phyloP scores from a whole-genome alignment of 2,329 filamentous ascomycete species.

The Leptosphaerulina australis region DNA sequence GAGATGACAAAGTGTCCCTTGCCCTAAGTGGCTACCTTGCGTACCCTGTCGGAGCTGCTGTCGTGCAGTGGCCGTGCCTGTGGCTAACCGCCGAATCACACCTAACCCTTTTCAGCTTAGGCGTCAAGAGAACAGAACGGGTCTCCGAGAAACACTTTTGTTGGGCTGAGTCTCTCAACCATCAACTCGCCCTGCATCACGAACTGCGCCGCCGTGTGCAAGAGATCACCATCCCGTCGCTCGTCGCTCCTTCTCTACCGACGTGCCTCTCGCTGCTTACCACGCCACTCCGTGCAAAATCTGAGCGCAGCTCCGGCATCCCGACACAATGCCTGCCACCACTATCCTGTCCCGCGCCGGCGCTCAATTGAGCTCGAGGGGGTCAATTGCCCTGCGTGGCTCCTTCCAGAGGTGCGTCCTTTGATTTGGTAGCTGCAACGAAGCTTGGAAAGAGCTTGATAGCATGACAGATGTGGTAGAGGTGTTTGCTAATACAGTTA shows the following conservation, averaged over 20 bases:
- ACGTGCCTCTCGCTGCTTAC: slow-evolving; percentile 27
- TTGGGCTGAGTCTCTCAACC: slow-evolving; percentile 37
- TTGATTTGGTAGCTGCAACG: slow-evolving; percentile 19
- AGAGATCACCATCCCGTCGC: slow-evolving; percentile 18
- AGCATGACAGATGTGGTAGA: too few species aligned
- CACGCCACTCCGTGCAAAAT: slow-evolving; percentile 21
- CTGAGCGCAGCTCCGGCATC: slow-evolving; percentile 37
- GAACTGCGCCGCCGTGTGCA: slow-evolving; percentile 14
- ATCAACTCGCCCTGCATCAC: slow-evolving; percentile 22
- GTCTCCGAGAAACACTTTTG: slow-evolving; percentile 36
- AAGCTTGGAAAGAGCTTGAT: slow-evolving; percentile 1
- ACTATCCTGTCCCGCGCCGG: slow-evolving; percentile 54
- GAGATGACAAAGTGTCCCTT: slow-evolving; percentile 15
- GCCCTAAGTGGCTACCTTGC: slow-evolving; percentile 19
- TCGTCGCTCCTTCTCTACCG: slow-evolving; percentile 28
- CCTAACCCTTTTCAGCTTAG: slow-evolving; percentile 25
- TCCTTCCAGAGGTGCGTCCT: slow-evolving; percentile 49
- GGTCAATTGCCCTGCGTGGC: slow-evolving; percentile 53
- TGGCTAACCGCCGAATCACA: background rate
- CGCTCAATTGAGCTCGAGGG: slow-evolving; percentile 51
- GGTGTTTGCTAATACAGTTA: slow-evolving; percentile 39
- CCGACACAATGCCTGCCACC: slow-evolving; percentile 61
- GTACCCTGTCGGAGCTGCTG: slow-evolving; percentile 24
- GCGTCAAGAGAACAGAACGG: slow-evolving; percentile 4
- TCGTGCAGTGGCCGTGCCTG: background rate